phyloP scores from a whole-genome alignment of 805 yeast genomes.

The Sugiyamaella lignohabitans region DNA sequence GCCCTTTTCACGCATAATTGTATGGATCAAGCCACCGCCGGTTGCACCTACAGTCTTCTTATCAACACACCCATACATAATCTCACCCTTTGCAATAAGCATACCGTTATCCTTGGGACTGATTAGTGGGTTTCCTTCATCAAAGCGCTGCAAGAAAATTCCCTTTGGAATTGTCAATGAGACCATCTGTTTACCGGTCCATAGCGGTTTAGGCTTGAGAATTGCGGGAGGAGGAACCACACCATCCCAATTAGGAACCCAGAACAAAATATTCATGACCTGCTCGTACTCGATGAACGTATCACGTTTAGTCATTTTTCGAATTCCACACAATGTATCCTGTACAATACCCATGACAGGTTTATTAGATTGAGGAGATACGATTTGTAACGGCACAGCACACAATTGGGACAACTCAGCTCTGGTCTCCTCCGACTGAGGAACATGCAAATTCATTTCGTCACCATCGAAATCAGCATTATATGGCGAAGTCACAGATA shows the following conservation, averaged over 20 bases:
- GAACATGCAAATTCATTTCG: slow-evolving; percentile 99
- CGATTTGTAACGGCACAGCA: slow-evolving; percentile 96
- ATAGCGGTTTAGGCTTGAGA: slow-evolving; percentile 86
- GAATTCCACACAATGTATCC: slow-evolving; percentile 94
- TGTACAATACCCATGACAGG: slow-evolving; percentile 99
- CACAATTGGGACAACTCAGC: slow-evolving; percentile 93
- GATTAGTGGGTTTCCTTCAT: slow-evolving; percentile 74
- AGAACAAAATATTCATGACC: slow-evolving; percentile 91
- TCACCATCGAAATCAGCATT: slow-evolving; percentile 99
- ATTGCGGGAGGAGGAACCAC: slow-evolving; percentile 94
- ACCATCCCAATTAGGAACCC: slow-evolving; percentile 99
- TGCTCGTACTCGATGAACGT: slow-evolving; percentile 83
- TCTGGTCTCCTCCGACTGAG: slow-evolving; percentile 96
- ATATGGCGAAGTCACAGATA: slow-evolving; percentile 98
- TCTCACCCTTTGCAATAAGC: slow-evolving; percentile 92
- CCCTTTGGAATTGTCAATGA: slow-evolving; percentile 95
- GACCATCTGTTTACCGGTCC: slow-evolving; percentile 95
- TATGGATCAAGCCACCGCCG: slow-evolving; percentile 95
- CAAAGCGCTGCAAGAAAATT: slow-evolving; percentile 88
- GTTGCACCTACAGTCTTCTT: slow-evolving; percentile 98
- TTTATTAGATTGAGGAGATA: slow-evolving; percentile 96
- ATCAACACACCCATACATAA: slow-evolving; percentile 96
- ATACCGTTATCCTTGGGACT: slow-evolving; percentile 94
- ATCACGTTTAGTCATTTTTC: slow-evolving; percentile 92
- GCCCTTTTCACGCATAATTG: slow-evolving; percentile 97